A percentile compares a stretch with the other conserved stretches of the same genome.
phyloP scores from a whole-genome alignment of 768 basidiomycete genomes.

The Psilocybe sp. region DNA sequence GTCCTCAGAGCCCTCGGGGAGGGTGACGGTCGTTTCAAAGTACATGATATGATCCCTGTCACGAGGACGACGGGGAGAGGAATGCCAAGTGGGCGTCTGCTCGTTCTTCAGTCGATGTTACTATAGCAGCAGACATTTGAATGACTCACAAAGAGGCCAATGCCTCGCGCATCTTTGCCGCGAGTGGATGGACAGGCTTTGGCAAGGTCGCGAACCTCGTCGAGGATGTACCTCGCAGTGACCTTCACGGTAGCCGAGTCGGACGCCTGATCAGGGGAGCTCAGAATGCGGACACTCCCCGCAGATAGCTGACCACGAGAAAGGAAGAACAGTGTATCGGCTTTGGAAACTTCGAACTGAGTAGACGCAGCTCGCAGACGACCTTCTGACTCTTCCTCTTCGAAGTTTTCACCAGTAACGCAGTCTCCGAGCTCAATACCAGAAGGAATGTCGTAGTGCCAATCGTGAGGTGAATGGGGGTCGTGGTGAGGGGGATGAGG shows the following conservation, averaged over 20 bases:
- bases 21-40: conserved; percentile 13
- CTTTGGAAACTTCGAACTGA: conserved; percentile 23
- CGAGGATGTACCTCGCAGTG: conserved; percentile 10
- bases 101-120: not conserved
- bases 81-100: conserved; percentile 12
- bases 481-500: no score
- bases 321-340: conserved; percentile 27
- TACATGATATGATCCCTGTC: conserved; percentile 2
- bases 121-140: not conserved
- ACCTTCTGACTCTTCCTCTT: not conserved
- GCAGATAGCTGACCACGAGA: conserved; percentile 23
- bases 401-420: conserved; percentile 1
- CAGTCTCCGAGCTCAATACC: conserved; percentile 1
- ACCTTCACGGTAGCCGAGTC: conserved; percentile 10
- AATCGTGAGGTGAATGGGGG: not conserved
- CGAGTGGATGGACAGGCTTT: conserved; percentile 26
- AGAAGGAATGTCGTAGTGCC: conserved; percentile 4
- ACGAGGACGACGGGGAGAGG: not conserved
- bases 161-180: conserved; percentile 24
- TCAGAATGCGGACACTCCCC: conserved; percentile 19
- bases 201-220: conserved; percentile 14
- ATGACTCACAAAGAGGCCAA: conserved; percentile 33
- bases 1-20: conserved; percentile 4
- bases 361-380: not conserved
- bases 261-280: conserved; percentile 1